phyloP scores from a whole-genome alignment of 768 basidiomycete genomes.

The Omphalotus guepiniiformis region DNA sequence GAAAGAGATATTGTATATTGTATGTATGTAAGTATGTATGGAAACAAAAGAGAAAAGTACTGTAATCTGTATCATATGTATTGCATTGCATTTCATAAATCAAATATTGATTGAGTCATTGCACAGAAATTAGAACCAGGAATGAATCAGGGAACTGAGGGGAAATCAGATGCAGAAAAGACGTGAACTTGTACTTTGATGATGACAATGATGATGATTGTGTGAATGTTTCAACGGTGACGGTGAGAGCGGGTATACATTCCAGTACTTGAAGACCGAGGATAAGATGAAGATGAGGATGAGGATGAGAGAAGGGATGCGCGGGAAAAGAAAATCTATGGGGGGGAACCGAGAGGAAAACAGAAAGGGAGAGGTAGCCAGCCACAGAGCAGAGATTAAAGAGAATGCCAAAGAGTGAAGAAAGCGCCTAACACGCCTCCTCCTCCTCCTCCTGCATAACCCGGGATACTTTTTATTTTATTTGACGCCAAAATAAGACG shows the following conservation, averaged over 20 bases:
- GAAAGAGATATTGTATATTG: no score
- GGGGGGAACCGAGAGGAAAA: neutral
- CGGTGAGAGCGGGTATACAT: slow-evolving; percentile 1
- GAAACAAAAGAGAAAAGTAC: no score
- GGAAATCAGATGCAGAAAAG: neutral
- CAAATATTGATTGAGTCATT: neutral
- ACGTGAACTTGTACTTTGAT: neutral
- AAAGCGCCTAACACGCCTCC: slow-evolving; percentile 3
- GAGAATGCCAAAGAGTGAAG: no score
- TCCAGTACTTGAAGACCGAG: neutral
- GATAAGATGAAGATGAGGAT: neutral
- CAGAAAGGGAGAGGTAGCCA: neutral
- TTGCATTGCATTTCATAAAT: neutral
- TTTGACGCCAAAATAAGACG: no score
- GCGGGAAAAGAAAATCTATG: neutral
- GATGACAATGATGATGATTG: neutral
- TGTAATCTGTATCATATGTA: no score
- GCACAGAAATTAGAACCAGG: neutral
- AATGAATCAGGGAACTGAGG: neutral
- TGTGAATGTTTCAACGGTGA: neutral
- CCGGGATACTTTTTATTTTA: no score
- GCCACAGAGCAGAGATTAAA: no score
- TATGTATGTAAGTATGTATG: no score
- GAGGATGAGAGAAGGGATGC: no score
- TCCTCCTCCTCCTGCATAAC: no score